Base-by-base conservation (phyloP, 2,329 filamentous ascomycete species). In the Botrytis cinerea region DNA sequence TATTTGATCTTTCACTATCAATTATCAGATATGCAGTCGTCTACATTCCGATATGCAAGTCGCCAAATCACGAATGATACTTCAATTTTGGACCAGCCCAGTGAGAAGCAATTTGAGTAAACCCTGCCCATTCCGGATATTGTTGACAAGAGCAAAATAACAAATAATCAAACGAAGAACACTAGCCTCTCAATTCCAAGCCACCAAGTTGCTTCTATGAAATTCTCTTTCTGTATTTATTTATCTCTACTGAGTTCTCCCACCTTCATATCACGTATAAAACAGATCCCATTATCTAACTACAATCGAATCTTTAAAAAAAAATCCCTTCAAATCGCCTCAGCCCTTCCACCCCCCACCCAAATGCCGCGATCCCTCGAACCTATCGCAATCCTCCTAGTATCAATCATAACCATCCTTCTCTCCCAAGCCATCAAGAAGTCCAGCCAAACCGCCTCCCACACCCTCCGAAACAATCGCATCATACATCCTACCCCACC, bases 331-430 rank as follows among this genome's bases (percentile, higher is more conserved):
- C 14, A 18, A 18, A 28, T 8, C 25, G 16, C 14, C 51, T 16
- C 25, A 16, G 16, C 14, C 6, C 28, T 16, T 4, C 16, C n/a
- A 28, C 28, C 2, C 6, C 6, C 51, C 18, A 8, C 6, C 22
- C 18, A 28, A 54, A 18, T 28, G 2, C 6, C 25, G 16, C 51
- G n/a, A 54, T 54, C 2, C 6, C 51, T 54, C 14, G 18, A 54
- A 28, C 14, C 6, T 1, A 54, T 54, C 14, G n/a, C 2, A 28
- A 8, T 28, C 6, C 14, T 54, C n/a, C 51, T 18, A 28, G 2
- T 28, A 9, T 2, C n/a, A 3, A 18, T 8, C 14, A 18, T 1
- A 2, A 2, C 14, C 8, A 28, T 28, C n/a, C 8, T 4, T 32
- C n/a, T 32, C 51, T 57, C 18, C 25, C 10, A 43, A 40, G 14